Evolutionary conservation across 768 basidiomycete genomes (phyloP).

Genomic region (Podaxis carcinomalis): DNA sequence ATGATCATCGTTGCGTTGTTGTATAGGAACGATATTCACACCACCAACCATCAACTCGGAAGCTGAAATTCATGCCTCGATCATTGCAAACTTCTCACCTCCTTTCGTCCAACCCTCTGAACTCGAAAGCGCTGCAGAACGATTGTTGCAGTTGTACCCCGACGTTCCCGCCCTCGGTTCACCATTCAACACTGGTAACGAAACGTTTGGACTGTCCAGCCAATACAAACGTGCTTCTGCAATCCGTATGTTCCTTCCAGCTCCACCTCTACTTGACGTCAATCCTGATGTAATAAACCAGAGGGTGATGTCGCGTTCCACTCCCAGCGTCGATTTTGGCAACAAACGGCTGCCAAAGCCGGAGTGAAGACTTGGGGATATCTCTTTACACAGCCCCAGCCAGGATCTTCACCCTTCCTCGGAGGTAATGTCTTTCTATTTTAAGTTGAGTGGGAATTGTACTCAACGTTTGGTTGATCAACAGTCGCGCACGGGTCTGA

Average conservation of each 20-base stretch:
- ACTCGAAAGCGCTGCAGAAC: slow-evolving; percentile 19
- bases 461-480: background rate
- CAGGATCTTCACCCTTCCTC: slow-evolving; percentile 15
- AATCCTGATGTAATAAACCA: slow-evolving; percentile 2
- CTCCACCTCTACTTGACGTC: background rate
- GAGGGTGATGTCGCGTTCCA: slow-evolving; percentile 38
- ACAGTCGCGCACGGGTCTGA: slow-evolving; percentile 32
- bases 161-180: slow-evolving; percentile 37
- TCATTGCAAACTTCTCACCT: slow-evolving; percentile 25
- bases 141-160: slow-evolving; percentile 35
- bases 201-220: slow-evolving; percentile 35
- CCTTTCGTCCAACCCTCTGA: slow-evolving; percentile 20
- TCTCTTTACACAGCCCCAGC: slow-evolving; percentile 37
- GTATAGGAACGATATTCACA: slow-evolving; percentile 32
- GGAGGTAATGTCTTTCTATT: slow-evolving; percentile 22
- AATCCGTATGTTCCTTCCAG: slow-evolving; percentile 18
- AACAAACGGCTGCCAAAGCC: slow-evolving; percentile 30
- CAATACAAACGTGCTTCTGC: slow-evolving; percentile 29
- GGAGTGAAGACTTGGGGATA: slow-evolving; percentile 39
- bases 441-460: background rate
- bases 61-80: slow-evolving; percentile 19
- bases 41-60: slow-evolving; percentile 20
- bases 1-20: background rate
- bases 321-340: slow-evolving; percentile 33
- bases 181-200: slow-evolving; percentile 41